These are phyloP conservation scores for Tetrapisispora fleetii DNA, from an alignment of 805 yeast species.

Conservation along the genomic window DNA sequence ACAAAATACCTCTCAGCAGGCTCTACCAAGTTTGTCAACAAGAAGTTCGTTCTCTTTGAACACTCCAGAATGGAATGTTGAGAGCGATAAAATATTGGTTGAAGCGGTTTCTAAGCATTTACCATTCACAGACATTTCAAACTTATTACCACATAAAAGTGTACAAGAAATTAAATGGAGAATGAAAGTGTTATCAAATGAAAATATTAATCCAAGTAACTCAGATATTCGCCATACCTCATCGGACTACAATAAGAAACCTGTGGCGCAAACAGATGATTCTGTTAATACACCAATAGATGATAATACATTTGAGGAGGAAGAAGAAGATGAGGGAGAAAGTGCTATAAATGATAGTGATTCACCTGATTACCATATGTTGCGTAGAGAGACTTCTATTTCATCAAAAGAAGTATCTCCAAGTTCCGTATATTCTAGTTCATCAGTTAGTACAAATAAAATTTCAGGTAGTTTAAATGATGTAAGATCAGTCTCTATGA, in stretches of 20 bases:
- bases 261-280: not conserved
- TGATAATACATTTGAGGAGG: slow-evolving; percentile 3
- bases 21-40: not conserved
- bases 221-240: slow-evolving; percentile 15
- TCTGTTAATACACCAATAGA: not conserved
- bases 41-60: not conserved
- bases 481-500: not conserved
- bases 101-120: slow-evolving; percentile 48
- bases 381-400: slow-evolving; percentile 1
- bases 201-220: not conserved
- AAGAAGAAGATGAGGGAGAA: slow-evolving; percentile 3
- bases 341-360: slow-evolving; percentile 3
- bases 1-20: slow-evolving; percentile 3
- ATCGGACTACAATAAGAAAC: slow-evolving; percentile 4
- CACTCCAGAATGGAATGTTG: slow-evolving; percentile 37
- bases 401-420: slow-evolving; percentile 17
- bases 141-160: slow-evolving; percentile 61
- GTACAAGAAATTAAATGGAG: slow-evolving; percentile 66
- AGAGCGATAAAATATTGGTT: slow-evolving; percentile 61
- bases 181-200: slow-evolving; percentile 29
- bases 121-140: slow-evolving; percentile 61
- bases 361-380: slow-evolving; percentile 6
- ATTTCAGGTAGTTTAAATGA: not conserved
- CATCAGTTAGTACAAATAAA: not conserved
- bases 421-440: slow-evolving; percentile 8